phyloP scores from a whole-genome alignment of 495 filamentous ascomycete species.

The Aspergillus egyptiacus region DNA sequence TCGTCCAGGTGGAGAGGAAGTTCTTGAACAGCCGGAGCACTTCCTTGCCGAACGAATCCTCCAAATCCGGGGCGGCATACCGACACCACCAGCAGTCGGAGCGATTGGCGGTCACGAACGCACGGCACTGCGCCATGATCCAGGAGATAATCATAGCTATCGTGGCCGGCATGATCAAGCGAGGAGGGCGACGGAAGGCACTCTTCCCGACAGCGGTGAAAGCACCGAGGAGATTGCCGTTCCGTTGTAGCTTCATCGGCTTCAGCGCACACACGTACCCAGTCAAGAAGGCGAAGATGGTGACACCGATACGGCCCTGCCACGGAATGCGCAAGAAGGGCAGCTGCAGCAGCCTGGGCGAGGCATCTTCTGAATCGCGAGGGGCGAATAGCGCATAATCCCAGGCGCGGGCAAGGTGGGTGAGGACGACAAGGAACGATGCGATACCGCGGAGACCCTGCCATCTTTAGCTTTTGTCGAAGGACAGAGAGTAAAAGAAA shows the following conservation, averaged over 20 bases:
- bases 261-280: conserved; percentile 65
- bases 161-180: conserved; percentile 55
- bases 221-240: conserved; percentile 47
- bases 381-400: conserved; percentile 54
- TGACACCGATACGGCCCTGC: conserved; percentile 60
- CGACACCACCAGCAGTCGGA: conserved; percentile 57
- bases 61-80: conserved; percentile 45
- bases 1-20: conserved; percentile 53
- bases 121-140: conserved; percentile 52
- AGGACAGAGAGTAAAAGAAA: not conserved
- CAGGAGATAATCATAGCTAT: conserved; percentile 55
- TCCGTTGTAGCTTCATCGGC: conserved; percentile 53
- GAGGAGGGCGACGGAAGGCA: conserved; percentile 58
- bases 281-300: conserved; percentile 61
- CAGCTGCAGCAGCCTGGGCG: conserved; percentile 51
- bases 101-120: conserved; percentile 50
- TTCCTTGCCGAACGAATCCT: conserved; percentile 30
- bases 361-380: conserved; percentile 37
- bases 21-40: conserved; percentile 42
- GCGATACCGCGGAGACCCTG: conserved; percentile 61
- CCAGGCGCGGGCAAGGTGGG: conserved; percentile 57
- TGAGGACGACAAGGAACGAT: conserved; percentile 57
- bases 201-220: conserved; percentile 53
- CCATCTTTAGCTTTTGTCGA: not conserved
- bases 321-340: conserved; percentile 56